Base-by-base conservation (phyloP, 2,329 filamentous ascomycete genomes). In the Fusarium nisikadoi region DNA sequence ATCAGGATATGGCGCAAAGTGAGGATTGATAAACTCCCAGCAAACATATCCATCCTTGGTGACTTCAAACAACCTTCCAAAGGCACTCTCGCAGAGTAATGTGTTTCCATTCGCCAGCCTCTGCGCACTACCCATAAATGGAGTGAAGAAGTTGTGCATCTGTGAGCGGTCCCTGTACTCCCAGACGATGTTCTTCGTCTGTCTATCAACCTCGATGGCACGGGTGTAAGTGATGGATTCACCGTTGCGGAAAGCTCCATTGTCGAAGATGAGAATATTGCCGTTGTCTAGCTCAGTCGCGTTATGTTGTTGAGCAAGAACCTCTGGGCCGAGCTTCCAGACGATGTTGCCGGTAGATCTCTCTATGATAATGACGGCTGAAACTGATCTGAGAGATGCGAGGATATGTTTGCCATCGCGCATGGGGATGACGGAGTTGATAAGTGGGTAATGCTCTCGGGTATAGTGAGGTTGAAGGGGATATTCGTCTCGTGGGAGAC, bases 211-310 rank as follows among this genome's bases (percentile, higher is more conserved):
- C 46, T 79, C 76, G 11, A 79, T 76, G 1, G 70, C 74, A 0
- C 77, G 77, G 5, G 76, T 72, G 29, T 77, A 79, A 0, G 73
- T 78, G 46, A 79, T 75, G 3, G 77, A 79, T 62, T 79, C 76
- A 17, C 77, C 77, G 12, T 68, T 60, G 1, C 78, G 75, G 17
- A 78, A 79, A 1, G 77, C 74, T 16, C 78, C 77, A 16, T 79
- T 57, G n/a, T 79, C 77, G 23, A 79, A 79, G 35, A 79, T 76
- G 38, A 79, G 73, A 23, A 79, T 79, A 43, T 79, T 79, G 13
- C 78, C 78, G n/a, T 76, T 79, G 0, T 76, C 72, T 0, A 79
- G 70, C 43, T 79, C 77, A 1, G 72, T 79, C 2, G 77, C 77
- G 16, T 78, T 79, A 64, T 79, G 78, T 38, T 79, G 77, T 58